Percentiles rank a stretch among this genome's conserved stretches.
These are phyloP conservation scores for Avicennia marina DNA, from an alignment of 257 asterid species.

Conservation along the genomic window DNA sequence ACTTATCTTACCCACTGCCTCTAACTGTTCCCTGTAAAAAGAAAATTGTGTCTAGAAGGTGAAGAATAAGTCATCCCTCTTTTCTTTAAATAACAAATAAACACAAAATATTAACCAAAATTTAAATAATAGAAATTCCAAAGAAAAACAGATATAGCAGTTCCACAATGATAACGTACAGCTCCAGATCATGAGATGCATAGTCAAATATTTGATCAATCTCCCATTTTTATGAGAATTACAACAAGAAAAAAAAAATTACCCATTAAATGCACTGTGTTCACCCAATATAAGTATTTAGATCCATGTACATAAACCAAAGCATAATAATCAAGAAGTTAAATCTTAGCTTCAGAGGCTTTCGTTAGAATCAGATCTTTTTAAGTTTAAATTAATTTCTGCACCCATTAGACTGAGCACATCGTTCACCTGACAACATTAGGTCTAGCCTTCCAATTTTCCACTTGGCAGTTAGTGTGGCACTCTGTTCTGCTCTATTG, in stretches of 20 bases:
- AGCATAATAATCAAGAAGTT: not conserved
- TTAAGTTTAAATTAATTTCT: not conserved
- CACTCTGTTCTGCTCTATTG: not conserved
- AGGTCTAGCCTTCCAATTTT: not conserved
- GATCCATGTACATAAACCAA: not conserved
- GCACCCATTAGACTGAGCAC: not conserved
- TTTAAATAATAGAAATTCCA: not conserved
- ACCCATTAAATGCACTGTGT: not conserved
- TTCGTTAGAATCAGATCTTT: not conserved
- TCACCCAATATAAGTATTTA: not conserved
- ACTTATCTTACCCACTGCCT: conserved; percentile 21
- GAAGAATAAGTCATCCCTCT: not conserved
- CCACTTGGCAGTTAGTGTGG: not conserved
- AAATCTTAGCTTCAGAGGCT: not conserved
- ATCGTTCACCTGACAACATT: not conserved
- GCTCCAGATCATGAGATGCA: not conserved
- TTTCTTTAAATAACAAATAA: not conserved
- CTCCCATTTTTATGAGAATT: conserved; percentile 7
- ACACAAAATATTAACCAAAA: not conserved
- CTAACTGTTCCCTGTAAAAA: conserved; percentile 21
- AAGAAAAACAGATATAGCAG: not conserved
- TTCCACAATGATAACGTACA: not conserved
- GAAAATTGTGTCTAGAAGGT: not conserved
- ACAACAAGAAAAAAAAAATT: not conserved
- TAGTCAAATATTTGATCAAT: not conserved